phyloP scores from a whole-genome alignment of 495 filamentous ascomycete species.

The Lophiotrema nucula region DNA sequence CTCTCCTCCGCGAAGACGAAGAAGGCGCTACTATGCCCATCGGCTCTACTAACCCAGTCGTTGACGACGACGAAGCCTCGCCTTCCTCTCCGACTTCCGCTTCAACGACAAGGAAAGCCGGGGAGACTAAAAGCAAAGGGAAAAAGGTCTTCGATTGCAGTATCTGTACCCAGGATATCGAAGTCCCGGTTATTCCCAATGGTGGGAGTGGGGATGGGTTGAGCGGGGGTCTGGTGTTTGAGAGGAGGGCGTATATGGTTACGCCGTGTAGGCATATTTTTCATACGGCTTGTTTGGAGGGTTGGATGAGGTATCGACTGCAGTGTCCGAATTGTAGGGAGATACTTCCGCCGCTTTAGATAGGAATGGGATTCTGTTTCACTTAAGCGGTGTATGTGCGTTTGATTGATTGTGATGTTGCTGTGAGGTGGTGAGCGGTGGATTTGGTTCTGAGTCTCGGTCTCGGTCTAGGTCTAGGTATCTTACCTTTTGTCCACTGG shows the following conservation, averaged over 20 bases:
- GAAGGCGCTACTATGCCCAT: conserved; percentile 67
- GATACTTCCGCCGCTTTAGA: conserved; percentile 73
- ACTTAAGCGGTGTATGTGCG: too few species aligned
- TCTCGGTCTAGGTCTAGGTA: too few species aligned
- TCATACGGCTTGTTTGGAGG: conserved; percentile 88
- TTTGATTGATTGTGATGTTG: too few species aligned
- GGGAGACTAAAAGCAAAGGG: conserved; percentile 47
- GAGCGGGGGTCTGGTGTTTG: conserved; percentile 62
- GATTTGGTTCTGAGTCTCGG: too few species aligned
- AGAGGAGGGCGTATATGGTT: conserved; percentile 86
- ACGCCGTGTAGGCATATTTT: conserved; percentile 97
- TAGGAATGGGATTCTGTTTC: neutral
- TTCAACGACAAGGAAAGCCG: conserved; percentile 39
- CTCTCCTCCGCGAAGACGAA: conserved; percentile 84
- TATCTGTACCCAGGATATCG: conserved; percentile 87
- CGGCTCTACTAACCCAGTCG: conserved; percentile 53
- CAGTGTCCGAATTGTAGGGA: conserved; percentile 97
- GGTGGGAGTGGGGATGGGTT: conserved; percentile 47
- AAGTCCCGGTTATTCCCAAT: conserved; percentile 75
- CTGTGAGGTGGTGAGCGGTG: too few species aligned
- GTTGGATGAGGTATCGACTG: conserved; percentile 90
- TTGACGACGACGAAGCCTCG: conserved; percentile 18
- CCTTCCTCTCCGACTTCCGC: conserved; percentile 16
- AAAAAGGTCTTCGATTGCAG: conserved; percentile 81
- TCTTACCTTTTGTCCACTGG: too few species aligned